These are phyloP conservation scores for Neurospora cerealis DNA, from an alignment of 495 filamentous ascomycete species.

Conservation along the genomic window DNA sequence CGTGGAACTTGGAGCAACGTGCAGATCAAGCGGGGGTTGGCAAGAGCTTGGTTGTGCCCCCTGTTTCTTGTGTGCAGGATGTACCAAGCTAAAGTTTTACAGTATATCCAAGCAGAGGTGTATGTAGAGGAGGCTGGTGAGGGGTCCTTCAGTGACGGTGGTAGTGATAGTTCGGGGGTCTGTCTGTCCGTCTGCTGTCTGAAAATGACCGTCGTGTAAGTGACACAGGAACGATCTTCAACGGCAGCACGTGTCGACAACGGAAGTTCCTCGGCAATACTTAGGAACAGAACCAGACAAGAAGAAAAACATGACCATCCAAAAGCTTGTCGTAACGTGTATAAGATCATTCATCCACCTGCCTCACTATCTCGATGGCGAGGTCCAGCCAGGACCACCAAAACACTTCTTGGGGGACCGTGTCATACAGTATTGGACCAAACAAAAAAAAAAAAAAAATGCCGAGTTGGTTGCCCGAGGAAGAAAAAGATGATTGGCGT, in stretches of 20 bases:
- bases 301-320: background rate
- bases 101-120: too few species aligned
- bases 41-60: background rate
- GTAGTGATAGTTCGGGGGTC: too few species aligned
- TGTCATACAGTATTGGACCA: background rate
- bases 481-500: background rate
- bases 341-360: background rate
- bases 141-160: too few species aligned
- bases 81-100: too few species aligned
- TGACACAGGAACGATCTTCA: background rate
- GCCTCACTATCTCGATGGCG: background rate
- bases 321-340: background rate
- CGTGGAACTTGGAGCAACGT: background rate
- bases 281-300: background rate
- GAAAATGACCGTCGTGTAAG: too few species aligned
- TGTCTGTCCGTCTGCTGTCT: too few species aligned
- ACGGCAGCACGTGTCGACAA: background rate
- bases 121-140: too few species aligned
- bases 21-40: background rate
- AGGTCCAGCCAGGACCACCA: background rate
- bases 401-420: background rate
- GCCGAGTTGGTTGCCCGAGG: background rate
- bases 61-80: too few species aligned
- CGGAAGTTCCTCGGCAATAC: background rate
- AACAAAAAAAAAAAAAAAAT: background rate